Evolutionary conservation across 192 early-diverging fungal genomes (phyloP).

Genomic region (Fimicolochytrium jonesii): DNA sequence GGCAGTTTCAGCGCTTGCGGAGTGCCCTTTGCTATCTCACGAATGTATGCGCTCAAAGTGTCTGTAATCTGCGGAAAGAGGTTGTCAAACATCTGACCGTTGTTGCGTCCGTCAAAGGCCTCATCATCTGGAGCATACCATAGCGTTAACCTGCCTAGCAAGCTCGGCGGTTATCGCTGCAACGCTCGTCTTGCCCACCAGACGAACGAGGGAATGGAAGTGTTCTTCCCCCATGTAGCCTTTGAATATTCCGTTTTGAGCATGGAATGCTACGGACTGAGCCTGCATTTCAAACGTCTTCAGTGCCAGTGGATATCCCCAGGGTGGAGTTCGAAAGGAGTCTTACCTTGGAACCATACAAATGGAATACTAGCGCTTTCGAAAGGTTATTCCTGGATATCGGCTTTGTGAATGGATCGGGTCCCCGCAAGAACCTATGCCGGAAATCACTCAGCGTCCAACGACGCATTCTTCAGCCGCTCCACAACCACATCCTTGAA

Average conservation of each 20-base stretch:
- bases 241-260: conserved; percentile 31
- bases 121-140: conserved; percentile 4
- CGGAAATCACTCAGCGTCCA: background rate
- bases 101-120: too few species aligned
- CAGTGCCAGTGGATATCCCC: too few species aligned
- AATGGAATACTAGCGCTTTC: conserved; percentile 36
- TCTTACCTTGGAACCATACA: conserved; percentile 35
- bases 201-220: conserved; percentile 24
- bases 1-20: conserved; percentile 40
- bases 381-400: conserved; percentile 25
- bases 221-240: conserved; percentile 37
- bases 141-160: conserved; percentile 28
- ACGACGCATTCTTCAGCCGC: background rate
- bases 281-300: too few species aligned
- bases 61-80: conserved; percentile 25
- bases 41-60: conserved; percentile 35
- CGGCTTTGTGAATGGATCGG: conserved; percentile 26
- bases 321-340: background rate
- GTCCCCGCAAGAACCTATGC: conserved; percentile 27
- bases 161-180: conserved; percentile 32
- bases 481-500: too few species aligned
- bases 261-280: conserved; percentile 29
- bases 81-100: conserved; percentile 1
- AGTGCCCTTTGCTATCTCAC: conserved; percentile 38
- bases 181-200: conserved; percentile 28